Conservation (phyloP, 163 green algal genomes). For the Chloromonas sp. region DNA sequence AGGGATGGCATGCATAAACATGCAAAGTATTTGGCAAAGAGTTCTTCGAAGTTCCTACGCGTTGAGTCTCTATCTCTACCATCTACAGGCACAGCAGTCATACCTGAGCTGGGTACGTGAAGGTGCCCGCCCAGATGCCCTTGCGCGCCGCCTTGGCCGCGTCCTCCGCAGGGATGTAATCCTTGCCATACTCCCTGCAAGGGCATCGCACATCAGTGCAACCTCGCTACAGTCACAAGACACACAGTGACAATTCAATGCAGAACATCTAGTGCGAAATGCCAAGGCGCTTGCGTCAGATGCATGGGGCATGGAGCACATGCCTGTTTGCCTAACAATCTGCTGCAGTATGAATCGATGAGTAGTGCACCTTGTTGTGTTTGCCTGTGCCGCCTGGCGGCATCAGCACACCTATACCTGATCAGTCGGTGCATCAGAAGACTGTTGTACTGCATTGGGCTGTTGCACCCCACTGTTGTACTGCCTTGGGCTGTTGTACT, state of each 20-base stretch:
- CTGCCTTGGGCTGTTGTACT: background rate
- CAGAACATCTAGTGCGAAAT: background rate
- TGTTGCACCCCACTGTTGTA: background rate
- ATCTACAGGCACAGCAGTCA: too few species aligned
- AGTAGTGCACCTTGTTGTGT: too few species aligned
- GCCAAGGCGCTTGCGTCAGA: background rate
- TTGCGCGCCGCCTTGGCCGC: constrained; percentile 24
- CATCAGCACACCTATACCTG: too few species aligned
- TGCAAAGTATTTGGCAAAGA: background rate
- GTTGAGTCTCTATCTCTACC: background rate
- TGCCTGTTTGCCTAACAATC: too few species aligned
- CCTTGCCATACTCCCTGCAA: constrained; percentile 57
- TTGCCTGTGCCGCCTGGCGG: too few species aligned
- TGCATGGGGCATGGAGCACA: too few species aligned
- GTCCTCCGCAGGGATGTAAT: constrained; percentile 56
- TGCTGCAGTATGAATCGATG: too few species aligned
- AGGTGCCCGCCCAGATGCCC: constrained; percentile 65
- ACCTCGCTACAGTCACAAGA: background rate
- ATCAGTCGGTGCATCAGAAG: too few species aligned
- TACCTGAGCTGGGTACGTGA: constrained; percentile 16
- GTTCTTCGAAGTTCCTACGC: background rate
- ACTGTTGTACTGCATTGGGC: too few species aligned
- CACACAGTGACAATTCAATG: background rate
- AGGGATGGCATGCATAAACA: background rate
- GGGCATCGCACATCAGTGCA: background rate